Conservation (phyloP, 345 rosid species). For the Gynandropsis gynandra region DNA sequence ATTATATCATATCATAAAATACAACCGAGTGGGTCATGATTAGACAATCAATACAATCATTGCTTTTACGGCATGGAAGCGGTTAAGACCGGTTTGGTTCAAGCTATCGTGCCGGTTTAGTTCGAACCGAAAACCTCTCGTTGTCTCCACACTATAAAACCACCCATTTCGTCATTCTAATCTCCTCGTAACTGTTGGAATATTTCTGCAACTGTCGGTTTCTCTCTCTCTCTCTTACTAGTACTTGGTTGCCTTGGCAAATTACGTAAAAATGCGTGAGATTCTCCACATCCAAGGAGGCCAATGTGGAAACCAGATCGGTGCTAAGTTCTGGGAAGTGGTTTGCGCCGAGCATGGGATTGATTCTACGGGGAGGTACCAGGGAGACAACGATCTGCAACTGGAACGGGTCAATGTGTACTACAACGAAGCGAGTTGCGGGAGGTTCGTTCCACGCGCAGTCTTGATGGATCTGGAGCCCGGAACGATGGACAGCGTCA, state of each 20-base stretch:
- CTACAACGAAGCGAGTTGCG: slow-evolving; percentile 73
- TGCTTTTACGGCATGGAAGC: no score
- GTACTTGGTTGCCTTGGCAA: not conserved
- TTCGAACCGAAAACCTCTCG: slow-evolving; percentile 24
- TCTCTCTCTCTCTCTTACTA: not conserved
- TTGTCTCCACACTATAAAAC: slow-evolving; percentile 25
- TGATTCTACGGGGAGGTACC: slow-evolving; percentile 58
- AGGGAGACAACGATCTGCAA: slow-evolving; percentile 52
- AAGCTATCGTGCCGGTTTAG: slow-evolving; percentile 5
- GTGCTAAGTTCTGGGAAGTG: no score
- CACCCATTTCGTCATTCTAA: slow-evolving; percentile 21
- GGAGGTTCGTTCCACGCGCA: slow-evolving; percentile 63
- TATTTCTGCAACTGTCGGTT: not conserved
- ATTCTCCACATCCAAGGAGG: slow-evolving; percentile 75
- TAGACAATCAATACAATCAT: no score
- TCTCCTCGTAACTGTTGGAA: slow-evolving; percentile 1
- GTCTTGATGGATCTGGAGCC: slow-evolving; percentile 80
- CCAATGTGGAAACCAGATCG: slow-evolving; percentile 77
- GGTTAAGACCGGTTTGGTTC: slow-evolving; percentile 14
- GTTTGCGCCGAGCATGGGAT: slow-evolving; percentile 75
- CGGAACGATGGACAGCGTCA: slow-evolving; percentile 78
- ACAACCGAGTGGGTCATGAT: no score
- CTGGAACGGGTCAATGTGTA: slow-evolving; percentile 73
- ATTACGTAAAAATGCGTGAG: slow-evolving; percentile 50
- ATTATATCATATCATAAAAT: no score